Evolutionary conservation across 2,329 filamentous ascomycete species (phyloP).

Genomic region (Epichloe uncinata): DNA sequence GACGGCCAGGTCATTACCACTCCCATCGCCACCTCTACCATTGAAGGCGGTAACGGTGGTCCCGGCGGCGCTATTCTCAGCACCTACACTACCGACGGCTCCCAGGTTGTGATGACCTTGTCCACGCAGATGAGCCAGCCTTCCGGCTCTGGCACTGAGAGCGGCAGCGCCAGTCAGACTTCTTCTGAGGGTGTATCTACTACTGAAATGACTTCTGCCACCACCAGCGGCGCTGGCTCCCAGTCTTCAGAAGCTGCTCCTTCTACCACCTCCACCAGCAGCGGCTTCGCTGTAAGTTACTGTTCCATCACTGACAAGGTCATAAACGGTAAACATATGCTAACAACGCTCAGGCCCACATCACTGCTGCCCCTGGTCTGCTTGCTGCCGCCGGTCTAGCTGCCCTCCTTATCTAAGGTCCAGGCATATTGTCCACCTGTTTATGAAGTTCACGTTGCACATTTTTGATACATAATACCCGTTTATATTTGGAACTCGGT

Average conservation of each 20-base stretch:
- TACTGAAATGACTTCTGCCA: constrained; percentile 1
- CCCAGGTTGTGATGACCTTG: constrained; percentile 14
- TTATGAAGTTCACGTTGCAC: constrained; percentile 20
- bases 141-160: constrained; percentile 10
- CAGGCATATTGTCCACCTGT: constrained; percentile 3
- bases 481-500: constrained; percentile 17
- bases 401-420: constrained; percentile 32
- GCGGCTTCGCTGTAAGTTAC: constrained; percentile 18
- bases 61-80: constrained; percentile 8
- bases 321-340: neutral
- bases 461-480: constrained; percentile 31
- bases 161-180: constrained; percentile 8
- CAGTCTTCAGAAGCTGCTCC: neutral
- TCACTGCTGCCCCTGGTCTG: constrained; percentile 33
- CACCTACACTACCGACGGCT: constrained; percentile 13
- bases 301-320: neutral
- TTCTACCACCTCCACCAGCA: constrained; percentile 8
- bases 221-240: neutral
- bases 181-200: constrained; percentile 8
- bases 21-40: constrained; percentile 24
- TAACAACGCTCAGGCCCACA: constrained; percentile 18
- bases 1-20: constrained; percentile 20
- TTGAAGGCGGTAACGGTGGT: constrained; percentile 11
- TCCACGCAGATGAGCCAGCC: constrained; percentile 12
- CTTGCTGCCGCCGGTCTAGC: constrained; percentile 36